phyloP scores from a whole-genome alignment of 1,139 yeast species.

The Magnusiomyces suaveolens region DNA sequence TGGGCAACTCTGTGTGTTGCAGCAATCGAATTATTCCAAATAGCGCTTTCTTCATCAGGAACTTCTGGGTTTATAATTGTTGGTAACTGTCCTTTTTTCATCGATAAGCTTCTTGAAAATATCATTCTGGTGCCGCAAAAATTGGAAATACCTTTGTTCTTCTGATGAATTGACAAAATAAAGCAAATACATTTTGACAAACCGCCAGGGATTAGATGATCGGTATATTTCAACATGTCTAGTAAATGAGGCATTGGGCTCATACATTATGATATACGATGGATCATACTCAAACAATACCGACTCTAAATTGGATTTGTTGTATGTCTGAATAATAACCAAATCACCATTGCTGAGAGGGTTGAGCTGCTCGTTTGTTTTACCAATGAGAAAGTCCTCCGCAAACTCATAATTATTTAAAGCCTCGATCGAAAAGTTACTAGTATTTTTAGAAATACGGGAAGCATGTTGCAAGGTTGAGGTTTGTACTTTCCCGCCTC shows the following conservation, averaged over 20 bases:
- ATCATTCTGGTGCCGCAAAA: constrained; percentile 79
- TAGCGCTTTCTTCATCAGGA: constrained; percentile 22
- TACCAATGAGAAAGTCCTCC: neutral
- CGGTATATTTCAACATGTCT: constrained; percentile 76
- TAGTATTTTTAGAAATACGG: neutral
- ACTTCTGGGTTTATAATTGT: constrained; percentile 48
- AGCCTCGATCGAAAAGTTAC: neutral
- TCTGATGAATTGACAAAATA: constrained; percentile 86
- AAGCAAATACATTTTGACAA: constrained; percentile 65
- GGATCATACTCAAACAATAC: constrained; percentile 66
- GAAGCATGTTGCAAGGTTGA: neutral
- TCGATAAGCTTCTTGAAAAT: constrained; percentile 75
- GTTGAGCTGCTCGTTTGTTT: neutral
- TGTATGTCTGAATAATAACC: constrained; percentile 54
- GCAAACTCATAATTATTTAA: neutral
- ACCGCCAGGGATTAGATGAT: constrained; percentile 42
- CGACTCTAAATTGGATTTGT: constrained; percentile 43
- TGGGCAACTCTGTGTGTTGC: neutral
- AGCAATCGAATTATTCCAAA: neutral
- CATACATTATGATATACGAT: constrained; percentile 72
- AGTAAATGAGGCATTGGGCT: constrained; percentile 74
- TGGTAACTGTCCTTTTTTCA: constrained; percentile 73
- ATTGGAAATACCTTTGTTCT: constrained; percentile 68
- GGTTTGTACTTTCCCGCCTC: neutral
- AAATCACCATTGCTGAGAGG: constrained; percentile 34